Evolutionary conservation across 495 filamentous ascomycete species (phyloP).

Genomic region (Penicillium subrubescens): DNA sequence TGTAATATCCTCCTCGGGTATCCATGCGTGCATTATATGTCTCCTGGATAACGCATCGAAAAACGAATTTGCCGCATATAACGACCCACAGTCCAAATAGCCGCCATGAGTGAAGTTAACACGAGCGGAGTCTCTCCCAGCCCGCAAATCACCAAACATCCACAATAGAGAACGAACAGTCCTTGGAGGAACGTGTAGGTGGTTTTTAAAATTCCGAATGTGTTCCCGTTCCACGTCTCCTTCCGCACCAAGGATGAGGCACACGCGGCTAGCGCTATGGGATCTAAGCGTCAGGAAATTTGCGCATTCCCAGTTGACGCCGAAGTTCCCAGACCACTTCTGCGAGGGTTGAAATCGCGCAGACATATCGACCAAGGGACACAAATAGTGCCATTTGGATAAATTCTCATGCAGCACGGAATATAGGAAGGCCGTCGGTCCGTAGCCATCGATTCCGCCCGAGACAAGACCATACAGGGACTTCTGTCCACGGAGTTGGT

Average conservation of each 20-base stretch:
- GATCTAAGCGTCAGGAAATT: neutral
- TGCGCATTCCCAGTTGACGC: neutral
- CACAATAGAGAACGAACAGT: neutral
- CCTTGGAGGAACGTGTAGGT: neutral
- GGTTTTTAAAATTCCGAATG: neutral
- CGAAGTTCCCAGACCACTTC: neutral
- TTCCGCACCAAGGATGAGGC: neutral
- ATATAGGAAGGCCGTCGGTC: conserved; percentile 17
- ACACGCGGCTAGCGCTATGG: neutral
- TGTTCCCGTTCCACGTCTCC: neutral
- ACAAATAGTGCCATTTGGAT: neutral
- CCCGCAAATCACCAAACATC: neutral
- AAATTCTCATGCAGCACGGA: neutral
- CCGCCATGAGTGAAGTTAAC: neutral
- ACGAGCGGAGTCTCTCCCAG: neutral
- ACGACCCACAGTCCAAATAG: neutral
- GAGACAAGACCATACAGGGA: conserved; percentile 16
- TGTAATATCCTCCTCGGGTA: neutral
- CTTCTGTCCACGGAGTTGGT: conserved; percentile 9
- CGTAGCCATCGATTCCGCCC: conserved; percentile 9
- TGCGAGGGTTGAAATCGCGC: neutral
- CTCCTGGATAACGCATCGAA: neutral
- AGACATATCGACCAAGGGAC: neutral
- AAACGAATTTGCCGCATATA: neutral
- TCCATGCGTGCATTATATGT: neutral